Conservation (phyloP, 306 rosid genomes). For the Cucumis hystrix region DNA sequence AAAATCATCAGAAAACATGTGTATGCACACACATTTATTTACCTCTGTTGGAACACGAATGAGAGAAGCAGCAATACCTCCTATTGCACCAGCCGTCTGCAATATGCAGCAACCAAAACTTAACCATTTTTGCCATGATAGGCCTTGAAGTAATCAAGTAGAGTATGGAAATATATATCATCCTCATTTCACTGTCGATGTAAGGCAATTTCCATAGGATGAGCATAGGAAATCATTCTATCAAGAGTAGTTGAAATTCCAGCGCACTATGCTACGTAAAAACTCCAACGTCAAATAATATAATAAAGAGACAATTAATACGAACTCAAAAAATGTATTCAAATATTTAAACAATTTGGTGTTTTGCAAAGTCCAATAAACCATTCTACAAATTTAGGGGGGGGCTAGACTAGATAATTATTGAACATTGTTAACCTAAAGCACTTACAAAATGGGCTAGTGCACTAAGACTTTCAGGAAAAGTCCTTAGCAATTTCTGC, state of each 20-base stretch:
- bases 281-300: neutral
- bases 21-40: neutral
- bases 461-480: slow-evolving; percentile 83
- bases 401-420: neutral
- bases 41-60: slow-evolving; percentile 99
- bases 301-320: neutral
- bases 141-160: neutral
- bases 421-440: neutral
- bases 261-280: neutral
- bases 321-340: neutral
- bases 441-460: slow-evolving; percentile 77
- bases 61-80: slow-evolving; percentile 89
- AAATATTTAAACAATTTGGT: neutral
- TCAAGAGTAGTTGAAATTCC: neutral
- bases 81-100: slow-evolving; percentile 92
- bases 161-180: neutral
- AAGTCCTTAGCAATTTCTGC: slow-evolving; percentile 60
- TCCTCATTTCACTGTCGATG: neutral
- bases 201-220: neutral
- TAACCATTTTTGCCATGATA: neutral
- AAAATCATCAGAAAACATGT: neutral
- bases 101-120: slow-evolving; percentile 9
- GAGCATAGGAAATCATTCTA: neutral
- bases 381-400: neutral
- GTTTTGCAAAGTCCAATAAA: neutral